These are phyloP conservation scores for Syzygium aqueum DNA, from an alignment of 345 rosid genomes.

Conservation along the genomic window DNA sequence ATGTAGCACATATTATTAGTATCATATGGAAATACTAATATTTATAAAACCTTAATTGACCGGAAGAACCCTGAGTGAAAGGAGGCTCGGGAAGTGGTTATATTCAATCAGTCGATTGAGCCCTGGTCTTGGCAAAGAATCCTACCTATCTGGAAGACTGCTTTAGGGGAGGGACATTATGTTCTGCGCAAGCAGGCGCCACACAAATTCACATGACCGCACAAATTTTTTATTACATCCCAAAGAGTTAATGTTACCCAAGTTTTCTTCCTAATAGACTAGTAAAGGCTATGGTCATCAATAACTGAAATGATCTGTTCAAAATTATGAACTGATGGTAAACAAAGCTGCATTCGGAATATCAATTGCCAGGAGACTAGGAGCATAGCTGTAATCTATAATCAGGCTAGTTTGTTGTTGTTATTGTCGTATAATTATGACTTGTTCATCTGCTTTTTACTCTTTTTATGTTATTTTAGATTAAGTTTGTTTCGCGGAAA, in stretches of 20 bases:
- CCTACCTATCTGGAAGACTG: neutral
- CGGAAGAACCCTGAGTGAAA: neutral
- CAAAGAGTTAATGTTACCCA: neutral
- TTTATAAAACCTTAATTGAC: neutral
- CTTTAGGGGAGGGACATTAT: neutral
- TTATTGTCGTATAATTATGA: neutral
- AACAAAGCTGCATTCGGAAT: neutral
- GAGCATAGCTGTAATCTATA: neutral
- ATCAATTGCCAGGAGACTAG: neutral
- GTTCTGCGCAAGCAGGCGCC: neutral
- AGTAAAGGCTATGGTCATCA: neutral
- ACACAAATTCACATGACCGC: neutral
- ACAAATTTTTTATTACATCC: neutral
- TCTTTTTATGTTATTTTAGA: neutral
- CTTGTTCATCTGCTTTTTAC: neutral
- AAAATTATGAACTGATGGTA: neutral
- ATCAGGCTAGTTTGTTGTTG: neutral
- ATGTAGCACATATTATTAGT: constrained; percentile 5
- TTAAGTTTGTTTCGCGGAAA: no score
- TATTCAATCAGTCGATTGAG: neutral
- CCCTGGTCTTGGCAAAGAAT: neutral
- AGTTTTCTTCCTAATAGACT: neutral
- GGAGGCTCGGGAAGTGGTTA: neutral
- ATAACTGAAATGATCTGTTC: neutral
- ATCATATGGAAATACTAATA: neutral